Evolutionary conservation across 176 grass and related monocot genomes (phyloP).

Genomic region (Zea luxurians): DNA sequence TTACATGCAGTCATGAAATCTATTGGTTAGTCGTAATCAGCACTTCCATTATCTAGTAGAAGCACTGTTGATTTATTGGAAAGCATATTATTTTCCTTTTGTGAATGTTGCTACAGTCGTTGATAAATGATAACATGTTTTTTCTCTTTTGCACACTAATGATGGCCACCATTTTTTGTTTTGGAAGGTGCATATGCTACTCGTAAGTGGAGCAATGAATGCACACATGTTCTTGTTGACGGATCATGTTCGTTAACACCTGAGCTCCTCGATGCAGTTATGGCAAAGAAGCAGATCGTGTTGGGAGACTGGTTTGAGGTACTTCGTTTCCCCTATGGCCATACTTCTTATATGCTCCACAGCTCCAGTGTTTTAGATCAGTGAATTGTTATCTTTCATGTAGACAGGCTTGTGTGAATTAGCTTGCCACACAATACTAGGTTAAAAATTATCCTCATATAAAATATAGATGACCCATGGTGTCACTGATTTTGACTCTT

Average conservation of each 20-base stretch:
- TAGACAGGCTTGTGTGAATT: conserved; percentile 31
- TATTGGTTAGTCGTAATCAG: conserved; percentile 66
- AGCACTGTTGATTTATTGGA: conserved; percentile 1
- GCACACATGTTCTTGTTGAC: conserved; percentile 83
- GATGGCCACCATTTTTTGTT: background rate
- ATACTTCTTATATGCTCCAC: conserved; percentile 13
- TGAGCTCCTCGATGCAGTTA: conserved; percentile 78
- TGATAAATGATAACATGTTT: conserved; percentile 19
- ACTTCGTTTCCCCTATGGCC: conserved; percentile 11
- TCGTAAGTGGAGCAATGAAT: conserved; percentile 76
- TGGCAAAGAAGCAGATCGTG: conserved; percentile 69
- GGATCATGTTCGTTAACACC: conserved; percentile 65
- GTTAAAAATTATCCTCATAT: background rate
- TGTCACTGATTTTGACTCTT: conserved; percentile 18
- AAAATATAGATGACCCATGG: conserved; percentile 1
- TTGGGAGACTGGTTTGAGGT: conserved; percentile 82
- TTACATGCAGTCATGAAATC: conserved; percentile 67
- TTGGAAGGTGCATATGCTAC: conserved; percentile 64
- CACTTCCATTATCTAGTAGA: conserved; percentile 28
- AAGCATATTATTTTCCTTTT: background rate
- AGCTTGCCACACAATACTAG: conserved; percentile 14
- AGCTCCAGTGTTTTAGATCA: background rate
- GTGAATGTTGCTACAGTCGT: conserved; percentile 18
- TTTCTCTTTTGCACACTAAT: conserved; percentile 23
- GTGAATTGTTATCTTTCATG: conserved; percentile 12